phyloP scores from a whole-genome alignment of 2,329 filamentous ascomycete genomes.

The Colletotrichum plurivorum region DNA sequence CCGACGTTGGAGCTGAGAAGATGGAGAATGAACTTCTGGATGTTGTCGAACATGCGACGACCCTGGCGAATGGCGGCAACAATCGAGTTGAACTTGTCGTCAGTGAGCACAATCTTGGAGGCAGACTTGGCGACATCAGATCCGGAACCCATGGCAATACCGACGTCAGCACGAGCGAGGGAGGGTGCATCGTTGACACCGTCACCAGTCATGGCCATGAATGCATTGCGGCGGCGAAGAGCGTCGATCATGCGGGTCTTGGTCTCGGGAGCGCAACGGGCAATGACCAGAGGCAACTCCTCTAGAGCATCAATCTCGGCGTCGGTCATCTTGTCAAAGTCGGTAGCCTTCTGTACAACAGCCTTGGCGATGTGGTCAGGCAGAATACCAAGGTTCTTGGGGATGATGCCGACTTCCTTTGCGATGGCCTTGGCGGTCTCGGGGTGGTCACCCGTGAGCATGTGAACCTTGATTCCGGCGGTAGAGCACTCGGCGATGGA shows the following conservation, averaged over 20 bases:
- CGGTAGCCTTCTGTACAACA: conserved; percentile 81
- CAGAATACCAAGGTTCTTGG: conserved; percentile 71
- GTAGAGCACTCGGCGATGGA: conserved; percentile 79
- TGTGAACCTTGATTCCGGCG: conserved; percentile 84
- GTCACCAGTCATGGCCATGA: conserved; percentile 90
- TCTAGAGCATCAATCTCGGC: conserved; percentile 82
- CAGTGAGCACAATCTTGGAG: conserved; percentile 84
- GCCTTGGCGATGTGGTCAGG: conserved; percentile 74
- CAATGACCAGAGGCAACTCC: conserved; percentile 84
- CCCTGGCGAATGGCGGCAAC: conserved; percentile 87
- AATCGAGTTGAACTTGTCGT: conserved; percentile 91
- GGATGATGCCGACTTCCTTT: conserved; percentile 83
- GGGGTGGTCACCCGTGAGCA: conserved; percentile 88
- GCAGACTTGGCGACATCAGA: conserved; percentile 90
- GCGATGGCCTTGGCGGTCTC: conserved; percentile 85
- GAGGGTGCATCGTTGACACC: conserved; percentile 91
- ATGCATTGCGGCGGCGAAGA: conserved; percentile 80
- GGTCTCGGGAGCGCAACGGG: conserved; percentile 86
- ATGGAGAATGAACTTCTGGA: conserved; percentile 89
- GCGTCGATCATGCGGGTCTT: conserved; percentile 95
- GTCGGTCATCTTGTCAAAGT: conserved; percentile 84
- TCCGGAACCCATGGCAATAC: conserved; percentile 91
- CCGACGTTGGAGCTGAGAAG: conserved; percentile 86
- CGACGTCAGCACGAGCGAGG: conserved; percentile 84
- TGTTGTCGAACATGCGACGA: conserved; percentile 88